Evolutionary conservation across 148 eudicot genomes (phyloP), one percentile per base, ranked within the genome.

Genomic region (Camellia japonica): DNA sequence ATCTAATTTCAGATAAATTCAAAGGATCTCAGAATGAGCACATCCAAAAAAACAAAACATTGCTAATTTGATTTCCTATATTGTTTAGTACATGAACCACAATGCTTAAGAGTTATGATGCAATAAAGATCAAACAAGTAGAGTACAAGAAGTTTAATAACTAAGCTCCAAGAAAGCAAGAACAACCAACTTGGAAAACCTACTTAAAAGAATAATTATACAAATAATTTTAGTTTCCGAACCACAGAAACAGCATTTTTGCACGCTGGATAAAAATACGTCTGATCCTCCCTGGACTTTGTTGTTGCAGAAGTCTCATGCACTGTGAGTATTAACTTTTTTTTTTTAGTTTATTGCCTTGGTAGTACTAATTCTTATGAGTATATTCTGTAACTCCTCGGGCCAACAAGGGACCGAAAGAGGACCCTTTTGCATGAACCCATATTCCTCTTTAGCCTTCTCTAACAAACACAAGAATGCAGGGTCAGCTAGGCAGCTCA

Each of bases 381-480:
- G 67, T 71, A 89, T 86, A 81, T 42, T 89, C 47, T 81, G 44
- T 14, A 87, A 69, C 55, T 87, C 86, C 52, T 86, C 80, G 12
- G 90, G 83, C 76, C 14, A 62, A 51, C 92, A 87, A 5, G 89
- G 89, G 15, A 89, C 71, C 6, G 71, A 77, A 70, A 89, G 84
- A 30, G 83, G 83, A 38, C 92, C 90, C 63, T 76, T 83, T 14
- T 87, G 90, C 52, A 59, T 66, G 58, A 82, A 84, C 20, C 90
- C 89, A 61, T 74, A 87, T 79, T 86, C 88, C 43, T 86, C 88
- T 70, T 86, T 86, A 1, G 92, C 89, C 64, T 82, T 23, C 60
- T 90, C 71, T 12, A 87, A 55, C 68, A 90, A 56, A 77, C 78
- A 81, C 84, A 90, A 61, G 62, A 87, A 78, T 42, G 80, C 75